These are phyloP conservation scores for Diaporthe vexans DNA, from an alignment of 2,329 filamentous ascomycete genomes.

Conservation along the genomic window DNA sequence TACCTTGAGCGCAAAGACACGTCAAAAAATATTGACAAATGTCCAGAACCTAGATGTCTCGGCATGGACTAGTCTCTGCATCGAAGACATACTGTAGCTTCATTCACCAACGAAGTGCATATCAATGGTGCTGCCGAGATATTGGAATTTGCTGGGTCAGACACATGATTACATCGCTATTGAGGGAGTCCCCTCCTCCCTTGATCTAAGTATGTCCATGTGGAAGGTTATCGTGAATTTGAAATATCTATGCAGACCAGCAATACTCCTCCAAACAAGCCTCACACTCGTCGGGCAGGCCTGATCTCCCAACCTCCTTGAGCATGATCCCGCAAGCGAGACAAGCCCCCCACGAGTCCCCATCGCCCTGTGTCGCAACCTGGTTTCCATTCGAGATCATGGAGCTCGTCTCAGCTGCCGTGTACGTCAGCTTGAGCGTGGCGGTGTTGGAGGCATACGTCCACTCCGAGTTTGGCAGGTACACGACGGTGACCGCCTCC, in stretches of 20 bases:
- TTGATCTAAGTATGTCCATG: too few species aligned
- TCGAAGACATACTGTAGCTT: too few species aligned
- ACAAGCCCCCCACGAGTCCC: conserved; percentile 54
- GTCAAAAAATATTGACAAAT: neutral
- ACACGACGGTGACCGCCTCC: conserved; percentile 51
- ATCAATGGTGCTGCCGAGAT: too few species aligned
- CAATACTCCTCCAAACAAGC: conserved; percentile 56
- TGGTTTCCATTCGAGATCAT: conserved; percentile 57
- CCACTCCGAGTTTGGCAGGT: conserved; percentile 59
- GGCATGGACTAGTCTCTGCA: neutral
- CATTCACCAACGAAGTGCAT: too few species aligned
- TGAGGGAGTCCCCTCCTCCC: too few species aligned
- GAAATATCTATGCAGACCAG: conserved; percentile 40
- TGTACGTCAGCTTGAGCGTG: conserved; percentile 53
- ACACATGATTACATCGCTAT: neutral
- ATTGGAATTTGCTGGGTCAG: neutral
- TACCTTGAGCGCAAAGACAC: neutral
- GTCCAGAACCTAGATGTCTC: neutral
- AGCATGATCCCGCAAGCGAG: conserved; percentile 57
- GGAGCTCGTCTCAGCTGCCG: conserved; percentile 48
- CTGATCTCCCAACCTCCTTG: conserved; percentile 46
- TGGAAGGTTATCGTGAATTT: too few species aligned
- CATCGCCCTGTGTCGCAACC: conserved; percentile 55
- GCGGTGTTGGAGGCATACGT: conserved; percentile 51
- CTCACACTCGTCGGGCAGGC: conserved; percentile 48